Conservation (phyloP, 1,139 yeast species). For the Suhomyces bokatorum region DNA sequence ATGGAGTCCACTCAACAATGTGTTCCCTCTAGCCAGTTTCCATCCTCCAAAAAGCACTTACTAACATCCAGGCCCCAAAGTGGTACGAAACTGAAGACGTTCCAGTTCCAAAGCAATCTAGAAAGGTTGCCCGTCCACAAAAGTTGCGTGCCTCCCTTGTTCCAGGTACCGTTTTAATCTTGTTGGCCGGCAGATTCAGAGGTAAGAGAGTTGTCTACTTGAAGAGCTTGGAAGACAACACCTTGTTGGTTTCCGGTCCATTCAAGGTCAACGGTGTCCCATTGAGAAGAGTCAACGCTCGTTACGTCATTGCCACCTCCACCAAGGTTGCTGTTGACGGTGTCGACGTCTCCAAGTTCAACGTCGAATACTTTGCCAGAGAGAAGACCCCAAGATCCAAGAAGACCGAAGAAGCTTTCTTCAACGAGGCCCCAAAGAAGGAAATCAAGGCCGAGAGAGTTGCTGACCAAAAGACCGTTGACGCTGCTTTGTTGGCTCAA, state of each 20-base stretch:
- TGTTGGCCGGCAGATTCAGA: slow-evolving; percentile 99
- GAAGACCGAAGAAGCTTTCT: slow-evolving; percentile 95
- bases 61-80: slow-evolving; percentile 72
- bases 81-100: slow-evolving; percentile 96
- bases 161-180: slow-evolving; percentile 98
- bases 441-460: slow-evolving; percentile 92
- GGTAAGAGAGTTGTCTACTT: slow-evolving; percentile 99
- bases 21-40: neutral
- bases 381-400: slow-evolving; percentile 79
- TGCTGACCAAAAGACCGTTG: slow-evolving; percentile 97
- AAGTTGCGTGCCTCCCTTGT: slow-evolving; percentile 95
- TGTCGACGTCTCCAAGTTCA: slow-evolving; percentile 89
- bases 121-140: slow-evolving; percentile 94
- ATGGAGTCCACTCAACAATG: no score
- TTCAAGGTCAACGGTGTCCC: slow-evolving; percentile 99
- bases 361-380: slow-evolving; percentile 96
- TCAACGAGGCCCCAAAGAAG: slow-evolving; percentile 86
- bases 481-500: slow-evolving; percentile 89
- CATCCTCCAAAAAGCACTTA: slow-evolving; percentile 12
- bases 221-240: slow-evolving; percentile 98
- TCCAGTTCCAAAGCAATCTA: slow-evolving; percentile 80
- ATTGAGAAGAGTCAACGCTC: slow-evolving; percentile 98
- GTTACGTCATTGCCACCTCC: slow-evolving; percentile 99
- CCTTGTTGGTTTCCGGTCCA: slow-evolving; percentile 97
- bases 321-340: slow-evolving; percentile 80